Base-by-base conservation (phyloP, 164 flowering plant genomes). In the Magnolia changhungtana region DNA sequence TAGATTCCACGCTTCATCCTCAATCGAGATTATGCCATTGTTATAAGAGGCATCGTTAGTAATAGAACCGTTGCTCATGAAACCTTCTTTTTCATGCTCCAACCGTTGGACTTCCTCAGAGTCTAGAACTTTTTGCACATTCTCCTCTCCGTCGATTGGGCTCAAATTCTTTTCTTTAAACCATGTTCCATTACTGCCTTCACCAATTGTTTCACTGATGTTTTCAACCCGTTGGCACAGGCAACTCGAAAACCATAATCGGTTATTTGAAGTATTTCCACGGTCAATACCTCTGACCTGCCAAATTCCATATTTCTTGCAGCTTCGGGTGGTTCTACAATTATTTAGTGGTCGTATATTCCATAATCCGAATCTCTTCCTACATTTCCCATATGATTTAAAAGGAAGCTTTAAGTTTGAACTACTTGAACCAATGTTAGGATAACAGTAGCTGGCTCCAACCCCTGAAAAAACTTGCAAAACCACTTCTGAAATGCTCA, bases 1-100 rank as follows among this genome's bases (percentile, higher is more conserved):
- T 50, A 90, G 81, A 71, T 88, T 76, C 96, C 96, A 92, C 20
- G 96, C 96, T 83, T 92, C 95, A 45, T 90, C 90, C 84, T 91
- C 97, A 77, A 86, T 73, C 1, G 87, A 82, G 70, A 78, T 80
- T 7, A 37, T 8, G 4, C 78, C 74, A 78, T 20, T 75, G 68
- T 55, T 73, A 8, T 51, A 18, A 7, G 72, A 16, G 1, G 71
- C 64, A 69, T 77, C 75, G 13, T 75, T 73, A 65, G 64, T 24
- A 55, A 77, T 67, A 69, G 75, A 81, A 68, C 67, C 85, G 71
- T 80, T 81, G 20, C 82, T 52, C 18, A 13, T 10, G 8, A 51
- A 67, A 58, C 67, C 80, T 51, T 73, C 83, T 24, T 81, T 86
- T 69, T 78, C 86, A 71, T 72, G 7, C 29, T 81, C 73, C 72